phyloP scores from a whole-genome alignment of 1,139 yeast genomes.

The Candida glucosophila region DNA sequence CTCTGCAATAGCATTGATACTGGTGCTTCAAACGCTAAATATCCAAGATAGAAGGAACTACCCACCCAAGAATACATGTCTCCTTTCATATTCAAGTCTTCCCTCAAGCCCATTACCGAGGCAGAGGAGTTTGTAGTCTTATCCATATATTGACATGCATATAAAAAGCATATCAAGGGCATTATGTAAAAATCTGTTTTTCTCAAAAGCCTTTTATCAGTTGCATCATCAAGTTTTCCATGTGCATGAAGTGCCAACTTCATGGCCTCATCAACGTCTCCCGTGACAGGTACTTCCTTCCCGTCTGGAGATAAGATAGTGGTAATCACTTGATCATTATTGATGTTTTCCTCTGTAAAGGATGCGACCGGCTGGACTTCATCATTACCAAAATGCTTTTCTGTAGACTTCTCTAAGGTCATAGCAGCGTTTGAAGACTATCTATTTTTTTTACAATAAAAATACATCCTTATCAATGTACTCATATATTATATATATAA shows the following conservation, averaged over 20 bases:
- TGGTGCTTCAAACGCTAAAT: conserved; percentile 34
- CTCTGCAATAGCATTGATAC: conserved; percentile 28
- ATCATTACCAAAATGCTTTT: too few relatives aligned
- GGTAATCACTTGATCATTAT: conserved; percentile 12
- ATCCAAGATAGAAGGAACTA: conserved; percentile 42
- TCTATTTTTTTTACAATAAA: too few relatives aligned
- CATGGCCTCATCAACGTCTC: conserved; percentile 30
- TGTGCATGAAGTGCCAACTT: conserved; percentile 6
- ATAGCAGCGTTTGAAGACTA: too few relatives aligned
- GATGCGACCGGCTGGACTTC: conserved; percentile 2
- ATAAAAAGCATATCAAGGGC: conserved; percentile 25
- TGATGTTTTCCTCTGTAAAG: conserved; percentile 5
- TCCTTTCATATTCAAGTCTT: conserved; percentile 36
- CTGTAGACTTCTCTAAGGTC: too few relatives aligned
- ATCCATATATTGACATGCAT: conserved; percentile 52
- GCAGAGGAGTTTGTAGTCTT: conserved; percentile 47
- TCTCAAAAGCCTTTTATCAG: conserved; percentile 5
- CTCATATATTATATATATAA: too few relatives aligned
- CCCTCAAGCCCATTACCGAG: conserved; percentile 44
- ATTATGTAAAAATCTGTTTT: conserved; percentile 1
- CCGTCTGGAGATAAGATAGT: conserved; percentile 20
- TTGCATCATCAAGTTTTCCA: conserved; percentile 5
- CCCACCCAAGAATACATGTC: conserved; percentile 44
- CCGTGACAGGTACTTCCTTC: conserved; percentile 15
- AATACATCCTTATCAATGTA: too few relatives aligned